Conservation (phyloP, 768 basidiomycete genomes). For the Leccinum variicolor region DNA sequence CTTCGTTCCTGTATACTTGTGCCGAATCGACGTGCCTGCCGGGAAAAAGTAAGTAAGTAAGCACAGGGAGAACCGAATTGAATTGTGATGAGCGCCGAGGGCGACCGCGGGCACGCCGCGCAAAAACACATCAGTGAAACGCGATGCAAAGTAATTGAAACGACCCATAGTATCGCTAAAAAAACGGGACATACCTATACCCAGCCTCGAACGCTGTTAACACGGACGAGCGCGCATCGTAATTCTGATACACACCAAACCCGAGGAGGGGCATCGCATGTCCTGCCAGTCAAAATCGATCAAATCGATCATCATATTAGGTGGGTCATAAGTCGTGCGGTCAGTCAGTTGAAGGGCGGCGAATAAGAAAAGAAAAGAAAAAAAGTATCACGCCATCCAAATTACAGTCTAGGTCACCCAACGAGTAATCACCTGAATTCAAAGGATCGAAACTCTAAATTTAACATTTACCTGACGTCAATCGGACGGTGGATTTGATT, state of each 20-base stretch:
- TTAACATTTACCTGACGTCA: conserved; percentile 33
- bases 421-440: conserved; percentile 26
- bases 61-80: not conserved
- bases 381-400: not conserved
- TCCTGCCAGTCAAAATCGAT: conserved; percentile 33
- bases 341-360: not conserved
- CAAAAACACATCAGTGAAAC: not conserved
- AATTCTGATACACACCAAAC: conserved; percentile 70
- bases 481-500: conserved; percentile 30
- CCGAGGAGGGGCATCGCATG: conserved; percentile 62
- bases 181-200: conserved; percentile 44
- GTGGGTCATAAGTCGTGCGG: not conserved
- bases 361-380: not conserved
- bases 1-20: conserved; percentile 65
- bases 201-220: conserved; percentile 62
- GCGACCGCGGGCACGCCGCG: not conserved
- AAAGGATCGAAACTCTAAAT: conserved; percentile 9
- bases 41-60: not conserved
- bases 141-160: not conserved
- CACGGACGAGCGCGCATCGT: conserved; percentile 50
- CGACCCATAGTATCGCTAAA: not conserved
- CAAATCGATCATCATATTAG: not conserved
- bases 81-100: not conserved
- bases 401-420: not conserved
- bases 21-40: conserved; percentile 72